Conservation (phyloP, 768 basidiomycete species). For the Antrodiella citrinella region DNA sequence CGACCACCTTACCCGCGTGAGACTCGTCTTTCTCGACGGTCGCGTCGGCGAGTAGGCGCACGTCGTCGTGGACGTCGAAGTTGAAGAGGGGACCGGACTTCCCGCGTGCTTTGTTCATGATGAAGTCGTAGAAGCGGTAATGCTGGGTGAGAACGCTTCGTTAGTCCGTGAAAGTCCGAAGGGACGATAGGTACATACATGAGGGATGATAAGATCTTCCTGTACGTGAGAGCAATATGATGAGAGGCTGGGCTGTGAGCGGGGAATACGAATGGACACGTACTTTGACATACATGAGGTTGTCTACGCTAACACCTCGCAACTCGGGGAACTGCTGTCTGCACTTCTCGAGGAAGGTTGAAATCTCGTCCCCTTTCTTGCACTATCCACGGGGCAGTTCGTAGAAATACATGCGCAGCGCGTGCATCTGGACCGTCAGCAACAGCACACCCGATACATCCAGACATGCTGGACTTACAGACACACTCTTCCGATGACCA, state of each 20-base stretch:
- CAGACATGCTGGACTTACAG: conserved; percentile 42
- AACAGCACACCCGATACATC: neutral
- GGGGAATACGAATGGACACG: conserved; percentile 11
- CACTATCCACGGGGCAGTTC: conserved; percentile 46
- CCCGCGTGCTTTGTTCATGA: conserved; percentile 95
- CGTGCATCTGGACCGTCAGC: conserved; percentile 19
- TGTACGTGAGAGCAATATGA: conserved; percentile 22
- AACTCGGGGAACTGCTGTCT: conserved; percentile 90
- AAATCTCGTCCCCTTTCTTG: conserved; percentile 92
- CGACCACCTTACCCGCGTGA: conserved; percentile 97
- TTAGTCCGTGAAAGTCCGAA: neutral
- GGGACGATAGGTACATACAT: no score
- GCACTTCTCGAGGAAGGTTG: conserved; percentile 86
- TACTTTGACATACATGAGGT: conserved; percentile 98
- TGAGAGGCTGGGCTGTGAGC: neutral
- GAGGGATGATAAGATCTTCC: conserved; percentile 98
- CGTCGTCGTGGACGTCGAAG: conserved; percentile 99
- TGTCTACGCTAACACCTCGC: conserved; percentile 84
- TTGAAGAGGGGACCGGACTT: conserved; percentile 98
- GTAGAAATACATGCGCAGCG: conserved; percentile 6
- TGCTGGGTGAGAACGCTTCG: conserved; percentile 43
- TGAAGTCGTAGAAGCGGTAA: conserved; percentile 97
- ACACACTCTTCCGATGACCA: conserved; percentile 89
- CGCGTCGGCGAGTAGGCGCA: conserved; percentile 88
- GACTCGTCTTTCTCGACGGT: conserved; percentile 97